phyloP scores from a whole-genome alignment of 2,329 filamentous ascomycete genomes.

The Venturia nashicola region DNA sequence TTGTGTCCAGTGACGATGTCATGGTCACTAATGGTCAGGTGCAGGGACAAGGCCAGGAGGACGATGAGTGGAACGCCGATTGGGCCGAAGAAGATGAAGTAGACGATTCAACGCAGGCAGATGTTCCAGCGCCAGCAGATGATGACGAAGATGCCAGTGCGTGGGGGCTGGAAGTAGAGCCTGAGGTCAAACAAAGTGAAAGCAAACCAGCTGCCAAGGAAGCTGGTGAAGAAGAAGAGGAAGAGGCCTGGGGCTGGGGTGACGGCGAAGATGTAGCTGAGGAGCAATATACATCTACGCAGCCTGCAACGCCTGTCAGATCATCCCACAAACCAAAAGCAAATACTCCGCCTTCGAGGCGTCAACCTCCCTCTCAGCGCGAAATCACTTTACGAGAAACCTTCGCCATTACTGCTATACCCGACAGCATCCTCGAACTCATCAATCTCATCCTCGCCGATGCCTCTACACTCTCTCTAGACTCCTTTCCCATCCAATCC shows the following conservation, averaged over 20 bases:
- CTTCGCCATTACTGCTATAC: slow-evolving; percentile 81
- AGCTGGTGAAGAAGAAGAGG: slow-evolving; percentile 22
- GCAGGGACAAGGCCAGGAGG: slow-evolving; percentile 4
- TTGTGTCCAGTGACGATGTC: slow-evolving; percentile 57
- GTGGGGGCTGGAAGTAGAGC: slow-evolving; percentile 31
- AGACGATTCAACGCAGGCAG: slow-evolving; percentile 23
- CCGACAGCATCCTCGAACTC: slow-evolving; percentile 60
- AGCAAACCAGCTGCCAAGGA: slow-evolving; percentile 27
- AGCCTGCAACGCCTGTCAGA: slow-evolving; percentile 15
- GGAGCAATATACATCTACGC: slow-evolving; percentile 17
- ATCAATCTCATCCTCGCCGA: slow-evolving; percentile 41
- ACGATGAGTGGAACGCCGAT: slow-evolving; percentile 61
- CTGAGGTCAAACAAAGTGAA: slow-evolving; percentile 15
- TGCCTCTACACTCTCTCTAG: slow-evolving; percentile 41
- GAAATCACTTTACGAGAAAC: slow-evolving; percentile 73
- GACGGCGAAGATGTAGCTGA: slow-evolving; percentile 41
- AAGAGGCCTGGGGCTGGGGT: slow-evolving; percentile 75
- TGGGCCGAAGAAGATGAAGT: slow-evolving; percentile 56
- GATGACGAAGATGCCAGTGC: slow-evolving; percentile 38
- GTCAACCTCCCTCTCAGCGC: slow-evolving; percentile 22
- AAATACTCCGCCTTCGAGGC: slow-evolving; percentile 15
- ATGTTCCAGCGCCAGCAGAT: slow-evolving; percentile 16
- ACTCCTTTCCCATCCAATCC: slow-evolving; percentile 34
- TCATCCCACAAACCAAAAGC: slow-evolving; percentile 14
- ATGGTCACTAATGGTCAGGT: slow-evolving; percentile 34